phyloP scores from a whole-genome alignment of 2,329 filamentous ascomycete species.

The Verruconis gallopava region DNA sequence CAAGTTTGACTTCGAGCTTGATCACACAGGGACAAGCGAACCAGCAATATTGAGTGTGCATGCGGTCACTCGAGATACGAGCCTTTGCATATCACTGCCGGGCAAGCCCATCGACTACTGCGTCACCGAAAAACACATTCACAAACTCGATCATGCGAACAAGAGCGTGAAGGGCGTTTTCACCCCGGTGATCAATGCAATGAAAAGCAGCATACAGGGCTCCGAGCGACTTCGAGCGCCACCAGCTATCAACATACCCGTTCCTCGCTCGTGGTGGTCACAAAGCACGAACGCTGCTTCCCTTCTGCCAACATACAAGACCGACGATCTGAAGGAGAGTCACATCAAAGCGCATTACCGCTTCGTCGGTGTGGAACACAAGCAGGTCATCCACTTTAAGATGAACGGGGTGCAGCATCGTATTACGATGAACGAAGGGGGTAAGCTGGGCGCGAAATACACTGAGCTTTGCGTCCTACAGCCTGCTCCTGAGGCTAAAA shows the following conservation, averaged over 20 bases:
- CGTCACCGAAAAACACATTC: neutral
- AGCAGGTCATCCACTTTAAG: slow-evolving; percentile 1
- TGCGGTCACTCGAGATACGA: neutral
- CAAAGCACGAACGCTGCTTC: neutral
- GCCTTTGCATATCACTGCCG: neutral
- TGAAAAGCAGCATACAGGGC: neutral
- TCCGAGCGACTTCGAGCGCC: neutral
- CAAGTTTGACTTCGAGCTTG: neutral
- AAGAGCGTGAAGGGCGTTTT: neutral
- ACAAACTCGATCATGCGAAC: neutral
- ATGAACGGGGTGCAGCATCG: slow-evolving; percentile 1
- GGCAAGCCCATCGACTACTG: neutral
- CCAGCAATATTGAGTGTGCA: neutral
- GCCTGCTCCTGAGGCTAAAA: neutral
- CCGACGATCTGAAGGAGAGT: neutral
- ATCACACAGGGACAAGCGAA: neutral
- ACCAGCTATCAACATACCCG: neutral
- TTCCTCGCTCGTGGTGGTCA: neutral
- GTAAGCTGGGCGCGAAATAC: slow-evolving; percentile 5
- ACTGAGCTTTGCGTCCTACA: slow-evolving; percentile 1
- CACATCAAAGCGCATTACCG: neutral
- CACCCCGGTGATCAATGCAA: neutral
- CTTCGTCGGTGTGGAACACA: slow-evolving; percentile 8
- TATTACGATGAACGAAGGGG: slow-evolving; percentile 5
- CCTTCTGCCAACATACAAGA: neutral